A percentile compares a stretch with the other conserved stretches of the same genome.
Conservation (phyloP, 129 eudicot genomes). For the Pseudognaphalium luteoalbum region DNA sequence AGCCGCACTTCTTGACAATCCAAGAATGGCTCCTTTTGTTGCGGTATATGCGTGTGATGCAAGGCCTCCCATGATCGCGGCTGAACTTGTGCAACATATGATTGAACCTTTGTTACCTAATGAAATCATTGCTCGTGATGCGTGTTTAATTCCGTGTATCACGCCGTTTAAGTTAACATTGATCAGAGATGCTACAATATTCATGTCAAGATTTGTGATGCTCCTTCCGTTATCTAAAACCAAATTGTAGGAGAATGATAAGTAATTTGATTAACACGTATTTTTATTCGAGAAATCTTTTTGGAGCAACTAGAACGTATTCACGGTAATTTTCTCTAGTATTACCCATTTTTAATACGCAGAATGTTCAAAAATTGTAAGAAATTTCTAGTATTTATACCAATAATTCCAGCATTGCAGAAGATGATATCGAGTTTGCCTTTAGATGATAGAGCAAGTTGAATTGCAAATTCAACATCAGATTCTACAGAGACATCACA, state of each 20-base stretch:
- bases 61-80: constrained; percentile 85
- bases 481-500: constrained; percentile 79
- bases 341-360: too few relatives aligned
- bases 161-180: constrained; percentile 66
- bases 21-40: constrained; percentile 81
- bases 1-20: constrained; percentile 57
- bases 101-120: constrained; percentile 59
- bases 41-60: constrained; percentile 77
- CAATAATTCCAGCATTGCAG: constrained; percentile 77
- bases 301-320: too few relatives aligned
- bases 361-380: neutral
- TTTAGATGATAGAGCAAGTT: constrained; percentile 67
- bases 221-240: constrained; percentile 59
- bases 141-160: constrained; percentile 81
- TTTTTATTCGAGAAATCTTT: too few relatives aligned
- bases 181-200: constrained; percentile 34
- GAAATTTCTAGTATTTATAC: constrained; percentile 5
- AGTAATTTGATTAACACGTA: too few relatives aligned
- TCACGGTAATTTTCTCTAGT: too few relatives aligned
- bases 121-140: constrained; percentile 69
- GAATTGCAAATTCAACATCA: constrained; percentile 64
- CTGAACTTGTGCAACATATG: constrained; percentile 77
- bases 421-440: constrained; percentile 83
- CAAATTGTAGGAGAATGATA: too few relatives aligned
- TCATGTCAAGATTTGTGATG: constrained; percentile 67